Evolutionary conservation across 495 filamentous ascomycete species (phyloP), one percentile per base, ranked within the genome.

Genomic region (Penicillium desertorum): DNA sequence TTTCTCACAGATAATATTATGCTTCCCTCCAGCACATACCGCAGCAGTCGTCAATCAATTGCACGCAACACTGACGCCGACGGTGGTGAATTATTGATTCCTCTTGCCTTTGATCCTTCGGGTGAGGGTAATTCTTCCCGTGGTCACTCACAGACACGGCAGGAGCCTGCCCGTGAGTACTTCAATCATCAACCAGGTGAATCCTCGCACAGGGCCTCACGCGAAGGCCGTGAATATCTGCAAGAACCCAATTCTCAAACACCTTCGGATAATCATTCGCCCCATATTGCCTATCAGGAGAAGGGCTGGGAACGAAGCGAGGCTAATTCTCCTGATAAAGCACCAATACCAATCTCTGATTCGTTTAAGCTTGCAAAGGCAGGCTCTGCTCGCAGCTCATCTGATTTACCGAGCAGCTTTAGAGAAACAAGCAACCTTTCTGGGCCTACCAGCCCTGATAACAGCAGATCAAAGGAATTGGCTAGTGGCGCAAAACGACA

Each of bases 241-340:
- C 50, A 58, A 17, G 66, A 67, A 16, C 54, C 52, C 19, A 47
- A 48, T 8, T 62, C 64, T 30, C 61, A 54, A 39, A 41, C 52
- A 4, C 62, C 68, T 17, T 60, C 70, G 25, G 64, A 78, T 50
- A 51, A 57, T 17, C 76, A 83, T 10, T 90, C 89, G 8, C 90
- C 91, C 34, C 92, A 98, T 71, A 96, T 96, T 66, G 89, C 90
- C 37, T 95, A 89, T 68, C 91, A 96, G 69, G 90, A 95, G 64
- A 92, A 92, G 66, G 85, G 85, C 0, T 82, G 90, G 45, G 84
- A 90, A 63, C 63, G 71, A 7, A 72, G 70, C 5, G 73, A 77
- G 4, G 57, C 66, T 4, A 78, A 79, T 29, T 61, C 72, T 3
- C 56, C 45, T 45, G 69, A 60, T 78, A 90, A 43, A 81, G 88